Conservation (phyloP, 106 monocot species). For the Dendrobium nobile region DNA sequence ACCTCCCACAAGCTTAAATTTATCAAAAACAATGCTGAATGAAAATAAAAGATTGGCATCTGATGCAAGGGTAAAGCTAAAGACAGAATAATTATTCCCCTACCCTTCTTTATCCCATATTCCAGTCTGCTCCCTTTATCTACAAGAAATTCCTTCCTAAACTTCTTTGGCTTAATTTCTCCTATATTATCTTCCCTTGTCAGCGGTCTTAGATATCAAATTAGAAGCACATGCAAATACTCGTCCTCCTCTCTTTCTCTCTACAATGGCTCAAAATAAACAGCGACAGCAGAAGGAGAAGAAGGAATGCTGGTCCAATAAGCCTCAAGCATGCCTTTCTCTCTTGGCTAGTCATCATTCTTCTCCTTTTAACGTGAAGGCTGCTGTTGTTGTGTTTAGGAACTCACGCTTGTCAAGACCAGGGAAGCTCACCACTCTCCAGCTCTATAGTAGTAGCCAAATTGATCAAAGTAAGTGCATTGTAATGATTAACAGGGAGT, state of each 20-base stretch:
- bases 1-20: no score
- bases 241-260: no score
- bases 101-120: no score
- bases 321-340: conserved; percentile 2
- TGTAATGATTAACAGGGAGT: no score
- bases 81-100: conserved; percentile 6
- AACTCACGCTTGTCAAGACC: conserved; percentile 11
- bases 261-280: no score
- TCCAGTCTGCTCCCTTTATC: conserved; percentile 13
- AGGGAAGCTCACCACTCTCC: conserved; percentile 30
- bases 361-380: conserved; percentile 15
- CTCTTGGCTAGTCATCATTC: conserved; percentile 1
- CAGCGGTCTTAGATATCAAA: not conserved
- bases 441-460: conserved; percentile 40
- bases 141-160: conserved; percentile 5
- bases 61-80: conserved; percentile 27
- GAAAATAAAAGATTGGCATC: conserved; percentile 3
- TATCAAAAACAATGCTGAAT: no score
- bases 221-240: not conserved
- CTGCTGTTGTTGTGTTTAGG: conserved; percentile 30
- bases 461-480: conserved; percentile 39
- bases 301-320: conserved; percentile 12
- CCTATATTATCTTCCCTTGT: not conserved
- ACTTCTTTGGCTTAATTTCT: not conserved
- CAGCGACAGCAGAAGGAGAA: not conserved